These are phyloP conservation scores for Zymoseptoria brevis DNA, from an alignment of 2,329 filamentous ascomycete species.

Conservation along the genomic window DNA sequence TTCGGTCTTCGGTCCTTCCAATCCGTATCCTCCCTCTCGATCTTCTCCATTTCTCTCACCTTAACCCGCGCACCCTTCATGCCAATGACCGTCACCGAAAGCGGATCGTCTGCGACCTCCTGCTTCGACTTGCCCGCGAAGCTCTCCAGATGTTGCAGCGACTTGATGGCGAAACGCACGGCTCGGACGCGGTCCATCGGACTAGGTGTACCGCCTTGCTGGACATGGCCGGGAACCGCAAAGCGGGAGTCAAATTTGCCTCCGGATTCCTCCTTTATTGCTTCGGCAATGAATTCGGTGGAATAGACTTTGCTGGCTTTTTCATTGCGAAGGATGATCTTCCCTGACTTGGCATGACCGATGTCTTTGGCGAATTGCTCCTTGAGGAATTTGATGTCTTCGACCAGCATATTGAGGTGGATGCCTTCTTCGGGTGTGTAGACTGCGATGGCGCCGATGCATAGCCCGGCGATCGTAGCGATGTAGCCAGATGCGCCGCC, in stretches of 20 bases:
- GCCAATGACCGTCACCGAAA: conserved; percentile 76
- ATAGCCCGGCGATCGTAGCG: conserved; percentile 79
- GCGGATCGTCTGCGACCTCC: conserved; percentile 64
- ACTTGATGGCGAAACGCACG: conserved; percentile 85
- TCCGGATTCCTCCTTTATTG: conserved; percentile 87
- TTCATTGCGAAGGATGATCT: conserved; percentile 94
- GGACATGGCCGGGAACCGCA: conserved; percentile 86
- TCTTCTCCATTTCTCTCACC: conserved; percentile 71
- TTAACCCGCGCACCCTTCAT: conserved; percentile 83
- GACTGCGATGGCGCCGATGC: conserved; percentile 85
- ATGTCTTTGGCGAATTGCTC: conserved; percentile 77
- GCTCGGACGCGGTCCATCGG: conserved; percentile 94
- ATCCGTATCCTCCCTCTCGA: conserved; percentile 82
- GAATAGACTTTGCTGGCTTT: conserved; percentile 84
- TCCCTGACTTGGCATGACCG: conserved; percentile 81
- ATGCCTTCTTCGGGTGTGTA: conserved; percentile 98
- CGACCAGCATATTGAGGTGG: conserved; percentile 82
- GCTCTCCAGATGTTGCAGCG: conserved; percentile 79
- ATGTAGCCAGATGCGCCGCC: conserved; percentile 91
- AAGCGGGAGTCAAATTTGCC: conserved; percentile 88
- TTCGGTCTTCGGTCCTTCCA: conserved; percentile 84
- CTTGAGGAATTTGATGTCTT: conserved; percentile 82
- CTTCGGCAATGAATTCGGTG: conserved; percentile 87
- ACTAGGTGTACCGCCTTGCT: conserved; percentile 86
- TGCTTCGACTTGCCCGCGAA: conserved; percentile 60